Conservation (phyloP, 495 filamentous ascomycete species). For the Penicillium soppii region DNA sequence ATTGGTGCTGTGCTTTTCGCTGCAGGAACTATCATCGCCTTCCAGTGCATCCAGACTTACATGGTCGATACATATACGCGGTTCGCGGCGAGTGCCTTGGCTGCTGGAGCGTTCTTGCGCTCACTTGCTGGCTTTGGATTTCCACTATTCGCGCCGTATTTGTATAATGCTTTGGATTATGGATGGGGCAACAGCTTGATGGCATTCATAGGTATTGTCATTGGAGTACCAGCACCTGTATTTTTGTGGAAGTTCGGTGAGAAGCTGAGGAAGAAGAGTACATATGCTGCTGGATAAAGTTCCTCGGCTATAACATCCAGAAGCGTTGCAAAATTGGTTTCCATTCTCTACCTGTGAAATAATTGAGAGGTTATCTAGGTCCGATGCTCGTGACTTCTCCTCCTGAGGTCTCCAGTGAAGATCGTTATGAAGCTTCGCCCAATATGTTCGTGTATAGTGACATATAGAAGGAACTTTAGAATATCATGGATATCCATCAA, state of each 20-base stretch:
- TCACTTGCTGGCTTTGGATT: constrained; percentile 72
- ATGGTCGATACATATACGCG: constrained; percentile 75
- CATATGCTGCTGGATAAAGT: constrained; percentile 64
- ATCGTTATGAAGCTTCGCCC: too few relatives aligned
- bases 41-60: constrained; percentile 73
- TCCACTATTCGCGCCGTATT: constrained; percentile 68
- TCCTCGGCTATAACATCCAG: too few relatives aligned
- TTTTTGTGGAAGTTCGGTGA: constrained; percentile 62
- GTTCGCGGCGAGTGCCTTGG: constrained; percentile 72
- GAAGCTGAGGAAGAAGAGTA: constrained; percentile 57
- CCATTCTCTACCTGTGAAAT: too few relatives aligned
- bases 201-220: constrained; percentile 51
- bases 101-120: constrained; percentile 64
- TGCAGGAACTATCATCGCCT: constrained; percentile 59
- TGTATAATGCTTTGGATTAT: constrained; percentile 59
- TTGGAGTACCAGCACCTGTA: constrained; percentile 60
- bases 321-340: too few relatives aligned
- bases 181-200: constrained; percentile 67
- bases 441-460: too few relatives aligned
- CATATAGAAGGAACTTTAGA: too few relatives aligned
- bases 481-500: too few relatives aligned
- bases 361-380: too few relatives aligned
- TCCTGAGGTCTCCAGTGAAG: too few relatives aligned
- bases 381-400: too few relatives aligned
- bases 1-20: constrained; percentile 63